Base-by-base conservation (phyloP, 2,329 filamentous ascomycete genomes). In the Cladosporium austrohemisphaericum region DNA sequence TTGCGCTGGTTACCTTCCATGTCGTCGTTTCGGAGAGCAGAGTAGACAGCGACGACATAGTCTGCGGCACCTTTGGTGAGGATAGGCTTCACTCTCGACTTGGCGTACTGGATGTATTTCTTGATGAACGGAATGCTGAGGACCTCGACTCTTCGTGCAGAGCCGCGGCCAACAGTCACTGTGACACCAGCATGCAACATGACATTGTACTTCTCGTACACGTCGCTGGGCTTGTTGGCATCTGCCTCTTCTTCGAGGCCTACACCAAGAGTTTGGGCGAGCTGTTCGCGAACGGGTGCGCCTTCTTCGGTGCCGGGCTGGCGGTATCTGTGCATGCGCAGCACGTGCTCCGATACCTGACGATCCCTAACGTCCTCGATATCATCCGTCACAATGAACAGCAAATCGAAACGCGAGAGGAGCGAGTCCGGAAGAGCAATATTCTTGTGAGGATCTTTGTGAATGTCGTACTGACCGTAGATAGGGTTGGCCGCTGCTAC, bases 51-150 rank as follows among this genome's bases (percentile, higher is more conserved):
- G 29, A 91, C 84, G 62, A 98, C 95, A 55, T 94, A 88, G 59
- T 96, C 89, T 9, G 90, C 88, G 5, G 93, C 92, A 36, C 89
- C 89, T 64, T 93, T 89, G 0, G 91, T 95, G 54, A 98, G 75
- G 32, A 95, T 76, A 0, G 93, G 93, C 78, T 90, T 94, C 63
- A 95, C 80, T 64, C 93, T 78, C 28, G 81, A 86, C 74, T 98
- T 98, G 56, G 93, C 90, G 68, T 98, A 98, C 66, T 98, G 93
- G 37, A 98, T 94, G 69, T 96, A 98, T 72, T 98, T 98, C 75
- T 98, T 98, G 76, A 98, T 90, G 71, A 98, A 98, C 0, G 91
- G 88, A 53, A 98, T 96, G 71, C 88, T 95, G 47, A 98, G 76
- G 11, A 98, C 88, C 67, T 96, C 90, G 4, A 87, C 81, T 56